Evolutionary conservation across 2,329 filamentous ascomycete genomes (phyloP), one percentile per base, ranked within the genome.

Genomic region (Phialophora verrucosa): DNA sequence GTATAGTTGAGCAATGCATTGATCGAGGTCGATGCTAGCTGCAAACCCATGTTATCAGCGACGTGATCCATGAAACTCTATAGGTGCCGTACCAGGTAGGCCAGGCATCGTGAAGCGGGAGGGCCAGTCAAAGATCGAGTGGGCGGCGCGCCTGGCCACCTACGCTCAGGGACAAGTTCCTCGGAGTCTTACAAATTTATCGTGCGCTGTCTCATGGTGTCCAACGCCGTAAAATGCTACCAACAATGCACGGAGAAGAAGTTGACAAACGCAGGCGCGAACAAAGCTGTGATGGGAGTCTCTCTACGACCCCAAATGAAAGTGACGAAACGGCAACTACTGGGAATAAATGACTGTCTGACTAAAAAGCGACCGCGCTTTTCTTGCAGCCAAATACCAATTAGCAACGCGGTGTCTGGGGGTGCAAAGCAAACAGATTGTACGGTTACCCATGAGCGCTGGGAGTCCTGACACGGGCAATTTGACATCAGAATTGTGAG

Each of bases 1-100:
- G 82, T 98, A 98, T 62, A 99, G 87, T 73, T 94, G 91, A 78
- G 92, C 89, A 82, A 99, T 98, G 82, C 95, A 99, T 86, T 98
- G 93, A 83, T 99, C 95, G 75, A 99, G 88, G 80, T 99, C 94
- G 82, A 99, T 93, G 81, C 92, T 97, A 74, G 91, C 93, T 96
- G 75, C 8, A 49, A 5, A 58, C 1, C 3, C 23, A 11, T 4
- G n/a, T 31, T 44, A 29, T 67, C 35, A 63, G 61, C 20, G 27
- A 51, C 7, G 23, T 31, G 6, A 20, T 31, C 3, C 20, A 12
- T 25, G 7, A 31, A 11, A 10, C 20, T 20, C n/a, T 8, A 20
- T 23, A 11, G 53, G 23, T 3, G 38, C 49, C 69, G 27, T 65
- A 72, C 70, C 62, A 50, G 70, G 70, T 68, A 72, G 60, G 42